Evolutionary conservation across 805 yeast genomes (phyloP).

Genomic region (Candida argentea): DNA sequence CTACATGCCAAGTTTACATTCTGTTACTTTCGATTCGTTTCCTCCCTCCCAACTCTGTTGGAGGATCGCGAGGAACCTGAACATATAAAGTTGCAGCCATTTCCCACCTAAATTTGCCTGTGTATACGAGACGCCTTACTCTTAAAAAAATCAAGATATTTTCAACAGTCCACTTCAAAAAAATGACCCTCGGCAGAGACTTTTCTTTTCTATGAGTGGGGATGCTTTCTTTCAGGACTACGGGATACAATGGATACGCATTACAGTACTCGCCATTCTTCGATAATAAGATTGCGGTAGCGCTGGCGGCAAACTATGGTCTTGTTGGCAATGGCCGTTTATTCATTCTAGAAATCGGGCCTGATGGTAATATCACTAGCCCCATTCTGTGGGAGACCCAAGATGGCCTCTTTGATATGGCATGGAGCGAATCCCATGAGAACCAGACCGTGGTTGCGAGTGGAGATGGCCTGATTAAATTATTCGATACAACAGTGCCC

Average conservation of each 20-base stretch:
- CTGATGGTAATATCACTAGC: slow-evolving; percentile 49
- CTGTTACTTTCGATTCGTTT: too few species aligned
- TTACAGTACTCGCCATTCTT: slow-evolving; percentile 86
- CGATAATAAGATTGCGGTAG: slow-evolving; percentile 84
- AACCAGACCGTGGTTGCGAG: slow-evolving; percentile 74
- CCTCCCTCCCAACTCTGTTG: too few species aligned
- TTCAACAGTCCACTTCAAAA: too few species aligned
- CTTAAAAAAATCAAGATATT: too few species aligned
- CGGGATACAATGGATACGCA: slow-evolving; percentile 79
- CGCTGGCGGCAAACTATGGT: slow-evolving; percentile 87
- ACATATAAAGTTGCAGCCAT: too few species aligned
- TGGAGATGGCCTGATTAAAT: slow-evolving; percentile 83
- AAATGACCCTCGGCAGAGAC: too few species aligned
- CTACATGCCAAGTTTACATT: too few species aligned
- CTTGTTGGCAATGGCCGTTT: slow-evolving; percentile 89
- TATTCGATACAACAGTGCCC: slow-evolving; percentile 64
- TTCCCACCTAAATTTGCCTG: too few species aligned
- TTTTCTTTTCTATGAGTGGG: too few species aligned
- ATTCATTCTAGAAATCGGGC: slow-evolving; percentile 56
- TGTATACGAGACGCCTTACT: too few species aligned
- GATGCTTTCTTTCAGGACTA: slow-evolving; percentile 67
- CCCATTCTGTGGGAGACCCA: slow-evolving; percentile 73
- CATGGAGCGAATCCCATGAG: slow-evolving; percentile 89
- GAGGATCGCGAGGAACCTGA: too few species aligned
- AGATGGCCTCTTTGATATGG: slow-evolving; percentile 79